Evolutionary conservation across 306 rosid genomes (phyloP).

Genomic region (Rosa multiflora): DNA sequence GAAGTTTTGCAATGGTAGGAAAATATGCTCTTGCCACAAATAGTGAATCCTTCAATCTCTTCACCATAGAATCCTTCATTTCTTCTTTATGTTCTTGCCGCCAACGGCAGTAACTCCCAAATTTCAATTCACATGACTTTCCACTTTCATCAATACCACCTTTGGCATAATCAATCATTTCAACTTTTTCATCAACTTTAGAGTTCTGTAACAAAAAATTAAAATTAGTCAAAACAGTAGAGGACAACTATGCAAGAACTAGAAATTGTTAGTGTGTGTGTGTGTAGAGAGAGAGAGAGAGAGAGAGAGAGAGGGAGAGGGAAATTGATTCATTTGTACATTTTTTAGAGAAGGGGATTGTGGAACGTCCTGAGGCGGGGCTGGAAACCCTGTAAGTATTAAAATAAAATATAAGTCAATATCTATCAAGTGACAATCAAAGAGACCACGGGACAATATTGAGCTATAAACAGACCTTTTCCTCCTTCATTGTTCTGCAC

Average conservation of each 20-base stretch:
- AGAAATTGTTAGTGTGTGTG: neutral
- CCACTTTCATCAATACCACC: conserved; percentile 55
- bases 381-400: conserved; percentile 43
- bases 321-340: conserved; percentile 45
- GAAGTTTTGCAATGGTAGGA: conserved; percentile 92
- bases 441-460: conserved; percentile 21
- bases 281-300: neutral
- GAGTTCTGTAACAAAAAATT: conserved; percentile 55
- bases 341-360: conserved; percentile 42
- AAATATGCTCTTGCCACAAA: conserved; percentile 96
- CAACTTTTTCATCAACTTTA: conserved; percentile 30
- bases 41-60: conserved; percentile 85
- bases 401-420: conserved; percentile 13
- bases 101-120: conserved; percentile 96
- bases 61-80: conserved; percentile 75
- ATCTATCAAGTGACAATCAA: conserved; percentile 1
- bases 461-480: conserved; percentile 40
- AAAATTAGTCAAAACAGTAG: conserved; percentile 29
- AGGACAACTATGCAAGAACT: neutral
- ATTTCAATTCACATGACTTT: conserved; percentile 72
- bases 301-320: neutral
- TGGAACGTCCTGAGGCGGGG: conserved; percentile 37
- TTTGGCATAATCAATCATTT: conserved; percentile 33
- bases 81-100: conserved; percentile 72
- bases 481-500: conserved; percentile 25